These are phyloP conservation scores for Tripterygium wilfordii DNA, from an alignment of 177 flowering plant genomes.

Conservation along the genomic window DNA sequence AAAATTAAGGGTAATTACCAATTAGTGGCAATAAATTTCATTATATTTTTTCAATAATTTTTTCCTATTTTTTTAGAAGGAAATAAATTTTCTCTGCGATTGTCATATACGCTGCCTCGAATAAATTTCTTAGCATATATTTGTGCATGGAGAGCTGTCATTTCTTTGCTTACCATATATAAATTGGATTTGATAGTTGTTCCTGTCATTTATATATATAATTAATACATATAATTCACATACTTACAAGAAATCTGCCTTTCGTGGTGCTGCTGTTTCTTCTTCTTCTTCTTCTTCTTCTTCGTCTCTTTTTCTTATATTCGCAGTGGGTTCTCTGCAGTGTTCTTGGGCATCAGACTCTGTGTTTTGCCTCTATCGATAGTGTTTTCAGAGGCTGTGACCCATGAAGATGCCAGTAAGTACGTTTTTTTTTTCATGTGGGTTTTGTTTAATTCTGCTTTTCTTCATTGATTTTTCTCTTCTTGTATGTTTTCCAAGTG, in stretches of 20 bases:
- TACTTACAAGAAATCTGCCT: conserved; percentile 19
- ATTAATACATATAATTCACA: conserved; percentile 28
- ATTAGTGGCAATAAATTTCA: conserved; percentile 15
- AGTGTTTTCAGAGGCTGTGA: conserved; percentile 6
- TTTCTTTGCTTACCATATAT: not conserved
- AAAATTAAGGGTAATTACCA: conserved; percentile 4
- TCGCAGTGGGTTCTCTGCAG: not conserved
- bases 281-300: conserved; percentile 4
- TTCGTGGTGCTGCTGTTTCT: conserved; percentile 3
- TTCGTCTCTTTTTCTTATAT: conserved; percentile 1
- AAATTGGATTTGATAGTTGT: not conserved
- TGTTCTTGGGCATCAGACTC: conserved; percentile 1
- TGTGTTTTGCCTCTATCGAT: conserved; percentile 7
- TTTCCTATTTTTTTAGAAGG: too few relatives aligned
- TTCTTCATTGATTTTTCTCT: not conserved
- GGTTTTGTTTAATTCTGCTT: not conserved
- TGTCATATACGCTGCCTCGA: too few relatives aligned
- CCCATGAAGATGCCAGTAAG: conserved; percentile 51
- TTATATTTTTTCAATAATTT: too few relatives aligned
- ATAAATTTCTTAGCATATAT: too few relatives aligned
- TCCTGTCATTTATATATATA: conserved; percentile 15
- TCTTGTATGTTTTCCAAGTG: conserved; percentile 7
- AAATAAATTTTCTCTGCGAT: too few relatives aligned
- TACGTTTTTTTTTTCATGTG: conserved; percentile 28
- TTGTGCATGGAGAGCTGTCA: conserved; percentile 19